Evolutionary conservation across 805 yeast species (phyloP), one percentile per base, ranked within the genome.

Genomic region (Yarrowia porcina): DNA sequence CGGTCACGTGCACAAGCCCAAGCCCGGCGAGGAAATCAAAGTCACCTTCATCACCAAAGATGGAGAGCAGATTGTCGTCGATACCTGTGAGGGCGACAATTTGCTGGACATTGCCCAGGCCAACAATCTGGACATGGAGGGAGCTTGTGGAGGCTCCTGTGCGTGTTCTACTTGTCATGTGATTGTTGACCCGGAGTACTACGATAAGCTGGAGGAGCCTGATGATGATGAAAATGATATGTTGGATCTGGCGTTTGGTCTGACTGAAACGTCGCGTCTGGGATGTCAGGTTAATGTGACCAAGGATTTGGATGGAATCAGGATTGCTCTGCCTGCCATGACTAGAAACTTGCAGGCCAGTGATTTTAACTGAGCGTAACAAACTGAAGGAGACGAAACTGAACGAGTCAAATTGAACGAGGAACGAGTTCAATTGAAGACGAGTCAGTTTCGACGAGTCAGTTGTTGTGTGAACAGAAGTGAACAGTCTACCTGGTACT

Each of bases 91-190:
- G 68, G 98, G 98, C 13, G 99, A 94, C 72, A 85, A 91, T 36
- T 72, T 94, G 27, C 77, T 94, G 72, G 99, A 94, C 73, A 90
- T 94, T 63, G 99, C 98, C 6, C 98, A 94, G 76, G 96, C 94
- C 3, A 76, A 92, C 72, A 88, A 92, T 69, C 75, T 94, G 64
- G 99, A 94, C 68, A 92, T 94, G 94, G 99, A 94, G 74, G 80
- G 90, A 47, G 99, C 99, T 0, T 94, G 99, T 76, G 99, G 99
- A 21, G 99, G 98, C 3, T 90, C 97, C 4, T 94, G 99, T 79
- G 99, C 99, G 1, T 94, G 99, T 74, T 91, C 97, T 5, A 94
- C 99, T 0, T 94, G 99, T 73, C 99, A 94, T 76, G 87, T 94
- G 61, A 93, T 94, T 57, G 91, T 94, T 39, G 99, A 94, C 73